Percentiles rank a stretch among this genome's conserved stretches.
These are phyloP conservation scores for Kuraishia capsulata DNA, from an alignment of 805 yeast species.

Conservation along the genomic window DNA sequence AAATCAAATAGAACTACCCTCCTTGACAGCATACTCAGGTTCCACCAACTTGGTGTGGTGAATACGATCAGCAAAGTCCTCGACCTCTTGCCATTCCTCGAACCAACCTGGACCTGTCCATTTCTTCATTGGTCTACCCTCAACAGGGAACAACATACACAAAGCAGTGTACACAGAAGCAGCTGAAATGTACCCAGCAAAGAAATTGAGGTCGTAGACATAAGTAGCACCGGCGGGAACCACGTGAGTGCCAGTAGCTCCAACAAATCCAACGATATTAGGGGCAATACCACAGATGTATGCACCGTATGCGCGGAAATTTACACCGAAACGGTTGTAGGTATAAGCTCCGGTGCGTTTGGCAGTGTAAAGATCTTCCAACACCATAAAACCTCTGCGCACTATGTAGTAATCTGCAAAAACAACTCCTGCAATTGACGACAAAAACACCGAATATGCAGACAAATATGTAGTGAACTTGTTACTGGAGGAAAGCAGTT, in stretches of 20 bases:
- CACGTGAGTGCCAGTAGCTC: constrained; percentile 58
- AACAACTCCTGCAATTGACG: constrained; percentile 75
- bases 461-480: constrained; percentile 72
- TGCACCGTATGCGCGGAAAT: constrained; percentile 81
- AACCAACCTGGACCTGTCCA: constrained; percentile 32
- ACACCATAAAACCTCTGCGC: constrained; percentile 59
- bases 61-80: constrained; percentile 37
- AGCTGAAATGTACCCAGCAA: constrained; percentile 63
- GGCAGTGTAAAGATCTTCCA: constrained; percentile 56
- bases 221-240: constrained; percentile 76
- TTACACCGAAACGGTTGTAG: constrained; percentile 55
- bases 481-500: constrained; percentile 57
- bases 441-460: constrained; percentile 76
- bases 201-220: constrained; percentile 66
- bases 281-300: constrained; percentile 76
- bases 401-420: constrained; percentile 62
- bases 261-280: constrained; percentile 81
- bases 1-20: background rate
- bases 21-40: background rate
- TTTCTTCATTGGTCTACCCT: constrained; percentile 27
- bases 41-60: constrained; percentile 1
- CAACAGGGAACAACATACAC: constrained; percentile 40
- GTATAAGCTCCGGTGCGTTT: constrained; percentile 38
- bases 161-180: constrained; percentile 44
- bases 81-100: constrained; percentile 57